Percentiles rank a stretch among this genome's conserved stretches.
Evolutionary conservation across 163 green algal genomes (phyloP).

Genomic region (Prototheca wickerhamii): DNA sequence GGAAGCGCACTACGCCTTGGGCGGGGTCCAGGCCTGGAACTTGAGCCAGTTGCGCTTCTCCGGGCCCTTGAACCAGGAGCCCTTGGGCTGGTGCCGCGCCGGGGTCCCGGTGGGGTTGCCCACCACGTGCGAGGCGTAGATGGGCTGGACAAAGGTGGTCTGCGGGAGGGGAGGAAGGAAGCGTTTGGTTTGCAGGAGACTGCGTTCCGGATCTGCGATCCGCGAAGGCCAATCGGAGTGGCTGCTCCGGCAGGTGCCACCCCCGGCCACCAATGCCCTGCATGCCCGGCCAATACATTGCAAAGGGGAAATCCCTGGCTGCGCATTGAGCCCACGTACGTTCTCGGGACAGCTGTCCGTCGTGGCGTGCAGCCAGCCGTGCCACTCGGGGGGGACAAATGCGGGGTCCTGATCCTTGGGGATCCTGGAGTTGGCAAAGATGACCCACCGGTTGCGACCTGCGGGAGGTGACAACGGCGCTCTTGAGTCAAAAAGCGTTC

Average conservation of each 20-base stretch:
- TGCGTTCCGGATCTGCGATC: no score
- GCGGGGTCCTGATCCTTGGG: conserved; percentile 28
- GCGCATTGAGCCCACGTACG: conserved; percentile 9
- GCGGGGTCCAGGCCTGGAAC: conserved; percentile 17
- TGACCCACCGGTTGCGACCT: conserved; percentile 44
- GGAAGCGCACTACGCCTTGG: no score
- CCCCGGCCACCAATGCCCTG: no score
- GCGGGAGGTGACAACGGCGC: not conserved
- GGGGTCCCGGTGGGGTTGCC: conserved; percentile 5
- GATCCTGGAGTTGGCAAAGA: conserved; percentile 30
- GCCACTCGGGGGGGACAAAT: conserved; percentile 37
- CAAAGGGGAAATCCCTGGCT: no score
- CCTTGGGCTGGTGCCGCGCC: conserved; percentile 17
- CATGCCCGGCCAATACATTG: no score
- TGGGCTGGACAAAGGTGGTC: conserved; percentile 16
- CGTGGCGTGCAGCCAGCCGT: conserved; percentile 37
- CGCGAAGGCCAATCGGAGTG: no score
- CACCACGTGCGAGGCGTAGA: conserved; percentile 16
- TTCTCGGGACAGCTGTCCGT: conserved; percentile 21
- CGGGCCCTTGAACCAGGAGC: conserved; percentile 23
- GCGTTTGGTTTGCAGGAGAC: no score
- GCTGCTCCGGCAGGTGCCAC: no score
- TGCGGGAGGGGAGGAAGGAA: no score
- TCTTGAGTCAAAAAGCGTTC: no score
- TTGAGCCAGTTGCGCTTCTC: conserved; percentile 38